Evolutionary conservation across 306 rosid species (phyloP), one percentile per base, ranked within the genome.

Genomic region (Medicago truncatula): DNA sequence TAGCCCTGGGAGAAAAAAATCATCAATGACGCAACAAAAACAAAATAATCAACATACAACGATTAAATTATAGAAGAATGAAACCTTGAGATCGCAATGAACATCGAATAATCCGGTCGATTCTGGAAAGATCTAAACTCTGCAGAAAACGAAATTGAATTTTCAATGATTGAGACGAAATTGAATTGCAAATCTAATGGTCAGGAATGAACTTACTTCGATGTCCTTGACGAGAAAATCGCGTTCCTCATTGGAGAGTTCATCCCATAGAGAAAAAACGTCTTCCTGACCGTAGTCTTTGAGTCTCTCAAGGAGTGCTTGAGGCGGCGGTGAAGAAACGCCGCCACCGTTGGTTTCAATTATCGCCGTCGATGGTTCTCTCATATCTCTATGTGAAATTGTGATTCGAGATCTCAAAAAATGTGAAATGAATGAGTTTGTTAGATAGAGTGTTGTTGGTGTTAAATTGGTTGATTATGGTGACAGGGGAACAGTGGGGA

Each of bases 271-370:
- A 39, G 93, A 82, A 60, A 96, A 90, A 54, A 89, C 93, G 79
- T 96, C 97, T 75, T 96, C 99, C 14, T 96, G 99, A 69, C 99
- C 99, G 67, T 90, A 92, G 69, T 96, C 99, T 85, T 96, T 96
- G 84, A 96, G 92, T 56, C 98, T 78, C 85, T 96, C 99, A 10
- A 96, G 85, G 54, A 96, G 74, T 13, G 89, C 86, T 79, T 89
- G 98, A 0, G 98, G 98, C 5, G 97, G 81, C 14, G 61, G n/a
- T 12, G 64, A 74, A 17, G 70, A 81, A 44, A 77, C 77, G 69
- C 70, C 81, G 86, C 78, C 77, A 65, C 73, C 81, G 86, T 80
- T 87, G 68, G 40, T 76, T 68, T 87, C 92, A 44, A 79, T 64
- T 75, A 73, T 88, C 64, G 77, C 82, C 58, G 87, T 56, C 79